Percentiles rank a stretch among this genome's conserved stretches.
Evolutionary conservation across 1,139 yeast genomes (phyloP).

Genomic region (Sugiyamaella neomexicana): DNA sequence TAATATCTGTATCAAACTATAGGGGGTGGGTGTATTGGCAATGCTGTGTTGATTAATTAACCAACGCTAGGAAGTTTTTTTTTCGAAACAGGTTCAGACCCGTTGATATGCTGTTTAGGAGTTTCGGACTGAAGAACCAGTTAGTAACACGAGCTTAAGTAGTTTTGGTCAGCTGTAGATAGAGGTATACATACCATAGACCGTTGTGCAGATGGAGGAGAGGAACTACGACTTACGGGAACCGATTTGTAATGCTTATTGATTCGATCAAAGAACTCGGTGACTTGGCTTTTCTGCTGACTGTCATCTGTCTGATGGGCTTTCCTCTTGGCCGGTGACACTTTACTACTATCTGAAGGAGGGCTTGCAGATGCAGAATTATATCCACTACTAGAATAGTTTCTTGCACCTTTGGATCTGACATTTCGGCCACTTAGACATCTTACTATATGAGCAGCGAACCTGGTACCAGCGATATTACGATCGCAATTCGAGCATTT

Average conservation of each 20-base stretch:
- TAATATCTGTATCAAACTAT: not conserved
- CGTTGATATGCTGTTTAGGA: conserved; percentile 10
- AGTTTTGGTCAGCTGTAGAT: not conserved
- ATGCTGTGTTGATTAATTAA: too few relatives aligned
- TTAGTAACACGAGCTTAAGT: conserved; percentile 4
- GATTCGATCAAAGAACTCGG: conserved; percentile 32
- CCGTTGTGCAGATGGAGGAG: conserved; percentile 22
- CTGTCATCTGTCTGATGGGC: conserved; percentile 24
- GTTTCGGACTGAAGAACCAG: conserved; percentile 10
- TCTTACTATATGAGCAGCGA: conserved; percentile 89
- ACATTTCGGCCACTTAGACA: conserved; percentile 62
- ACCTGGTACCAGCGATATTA: conserved; percentile 84
- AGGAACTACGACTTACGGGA: conserved; percentile 25
- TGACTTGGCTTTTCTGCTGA: conserved; percentile 32
- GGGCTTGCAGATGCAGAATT: conserved; percentile 19
- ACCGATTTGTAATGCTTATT: conserved; percentile 21
- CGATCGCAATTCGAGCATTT: conserved; percentile 79
- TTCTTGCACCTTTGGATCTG: conserved; percentile 24
- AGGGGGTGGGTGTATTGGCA: too few relatives aligned
- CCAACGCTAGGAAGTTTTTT: conserved; percentile 1
- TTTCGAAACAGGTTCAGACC: not conserved
- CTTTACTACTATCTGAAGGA: conserved; percentile 24
- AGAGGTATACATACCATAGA: conserved; percentile 10
- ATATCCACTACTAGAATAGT: conserved; percentile 22
- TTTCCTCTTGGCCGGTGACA: conserved; percentile 29